Base-by-base conservation (phyloP, 2,329 filamentous ascomycete genomes). In the Aspergillus amoenus region DNA sequence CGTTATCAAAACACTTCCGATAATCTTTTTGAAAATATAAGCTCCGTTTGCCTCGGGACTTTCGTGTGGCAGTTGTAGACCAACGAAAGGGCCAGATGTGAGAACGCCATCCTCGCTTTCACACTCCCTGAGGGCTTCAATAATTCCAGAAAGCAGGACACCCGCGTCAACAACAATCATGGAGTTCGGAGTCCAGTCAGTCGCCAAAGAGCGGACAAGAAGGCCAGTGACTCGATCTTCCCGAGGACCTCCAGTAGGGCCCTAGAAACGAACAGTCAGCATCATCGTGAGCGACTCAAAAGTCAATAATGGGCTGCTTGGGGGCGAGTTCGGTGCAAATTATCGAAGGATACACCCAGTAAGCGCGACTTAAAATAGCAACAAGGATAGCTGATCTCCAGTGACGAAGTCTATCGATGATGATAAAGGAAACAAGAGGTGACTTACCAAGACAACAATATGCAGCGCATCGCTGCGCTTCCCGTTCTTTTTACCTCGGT, bases 151-250 rank as follows among this genome's bases (percentile, higher is more conserved):
- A 41, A 99, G 83, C 72, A 97, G 90, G 32, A 93, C 91, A 47
- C 94, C 94, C 9, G 92, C 93, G 78, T 99, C 94, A 52, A 99
- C 88, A n/a, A 93, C 92, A 27, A 97, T 80, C 41, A 97, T 75
- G 0, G 92, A 97, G 44, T 89, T 88, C 66, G 87, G 89, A 48
- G 83, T 80, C 94, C 94, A 99, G 60, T 87, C 84, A 52, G 88
- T 84, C 30, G 87, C 84, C 9, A 88, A 82, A 4, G 93, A 93
- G 46, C 93, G 88, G 46, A 97, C 90, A 18, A 99, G 84, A 57
- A 97, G 86, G 3, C 92, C 91, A 0, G 93, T 97, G 22, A 91
- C 89, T 72, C 93, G 94, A 73, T 91, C 88, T 81, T 99, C 94
- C 67, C 85, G 84, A 32, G 94, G 94, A 52, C 94, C 94, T 57